Base-by-base conservation (phyloP, 2,329 filamentous ascomycete genomes). In the Setomelanomma holmii region DNA sequence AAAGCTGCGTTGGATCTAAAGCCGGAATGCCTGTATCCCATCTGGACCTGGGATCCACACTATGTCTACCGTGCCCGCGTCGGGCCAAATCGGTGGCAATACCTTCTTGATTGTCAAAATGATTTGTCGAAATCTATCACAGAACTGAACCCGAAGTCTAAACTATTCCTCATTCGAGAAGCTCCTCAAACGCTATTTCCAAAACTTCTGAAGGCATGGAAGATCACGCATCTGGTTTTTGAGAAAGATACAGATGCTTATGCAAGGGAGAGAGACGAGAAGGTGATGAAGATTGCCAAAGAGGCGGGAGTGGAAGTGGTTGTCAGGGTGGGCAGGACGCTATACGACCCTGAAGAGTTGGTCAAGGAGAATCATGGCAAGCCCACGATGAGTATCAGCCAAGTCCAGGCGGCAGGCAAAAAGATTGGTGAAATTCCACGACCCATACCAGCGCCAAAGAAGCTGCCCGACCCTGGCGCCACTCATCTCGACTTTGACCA, bases 31-130 rank as follows among this genome's bases (percentile, higher is more conserved):
- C 77, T 93, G 21, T 92, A 88, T 78, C 89, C 89, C 1, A 83
- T 92, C 40, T 93, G 89, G 81, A 90, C 87, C 1, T 93, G 89
- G 88, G 89, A 91, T 68, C 89, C 89, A 50, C 88, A 92, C 69
- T 92, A 92, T 68, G 88, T 92, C 21, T 91, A 91, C 68, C 82
- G 82, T 24, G 85, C 86, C 1, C 82, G 89, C 51, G 88, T 87
- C 4, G 88, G 88, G 0, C 77, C 85, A 7, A 93, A 93, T 64
- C 79, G 89, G 60, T 92, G 88, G 87, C 86, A 90, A 63, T 92
- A 49, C 54, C 86, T 86, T 17, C 80, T 91, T 20, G 89, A 92
- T 69, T 91, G 88, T 64, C 89, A 91, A 66, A 83, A 81, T 59
- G 87, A 90, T 66, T 79, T 92, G 4, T 91, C 88, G 1, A 70